Evolutionary conservation across 2,329 filamentous ascomycete genomes (phyloP), one percentile per base, ranked within the genome.

Genomic region (Trichoderma aggressivum): DNA sequence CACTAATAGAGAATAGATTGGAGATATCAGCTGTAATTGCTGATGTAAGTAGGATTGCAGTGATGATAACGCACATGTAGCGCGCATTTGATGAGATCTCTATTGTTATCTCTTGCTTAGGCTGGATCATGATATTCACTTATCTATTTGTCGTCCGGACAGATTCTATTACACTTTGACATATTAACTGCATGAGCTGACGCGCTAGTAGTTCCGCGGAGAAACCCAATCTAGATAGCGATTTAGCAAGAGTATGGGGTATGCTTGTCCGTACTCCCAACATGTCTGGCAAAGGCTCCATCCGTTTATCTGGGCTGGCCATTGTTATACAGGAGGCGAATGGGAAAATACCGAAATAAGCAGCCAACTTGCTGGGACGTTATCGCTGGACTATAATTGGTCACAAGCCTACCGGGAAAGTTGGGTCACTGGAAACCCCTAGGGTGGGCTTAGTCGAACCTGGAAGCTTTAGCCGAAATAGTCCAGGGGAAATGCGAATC

Each of bases 201-300:
- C n/a, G 50, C 50, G 24, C 28, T 39, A 39, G 34, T 28, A 43
- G 5, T n/a, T 66, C 63, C 63, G 63, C 63, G 63, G 63, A 66
- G 63, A 66, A 66, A 21, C 50, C 7, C 11, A 66, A 30, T 66
- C 50, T 18, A 66, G 63, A 66, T 66, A 66, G 63, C 32, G 63
- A 66, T 58, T 66, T 43, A 43, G 16, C 26, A 58, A 43, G 16
- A 30, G 47, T 26, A 50, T 18, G 14, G 6, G 18, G 61, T 50
- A 32, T 64, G 18, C 61, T 50, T 64, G 12, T 47, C 24, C 21
- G 62, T n/a, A 26, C 14, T 55, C 62, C 43, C 16, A 7, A 28
- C 3, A 21, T 12, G 21, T 8, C 18, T 26, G 21, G n/a, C 47
- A 39, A 39, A 62, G 36, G 24, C 16, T 28, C 34, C 24, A 47